Evolutionary conservation across 2,329 filamentous ascomycete genomes (phyloP).

Genomic region (Fusarium chuoi): DNA sequence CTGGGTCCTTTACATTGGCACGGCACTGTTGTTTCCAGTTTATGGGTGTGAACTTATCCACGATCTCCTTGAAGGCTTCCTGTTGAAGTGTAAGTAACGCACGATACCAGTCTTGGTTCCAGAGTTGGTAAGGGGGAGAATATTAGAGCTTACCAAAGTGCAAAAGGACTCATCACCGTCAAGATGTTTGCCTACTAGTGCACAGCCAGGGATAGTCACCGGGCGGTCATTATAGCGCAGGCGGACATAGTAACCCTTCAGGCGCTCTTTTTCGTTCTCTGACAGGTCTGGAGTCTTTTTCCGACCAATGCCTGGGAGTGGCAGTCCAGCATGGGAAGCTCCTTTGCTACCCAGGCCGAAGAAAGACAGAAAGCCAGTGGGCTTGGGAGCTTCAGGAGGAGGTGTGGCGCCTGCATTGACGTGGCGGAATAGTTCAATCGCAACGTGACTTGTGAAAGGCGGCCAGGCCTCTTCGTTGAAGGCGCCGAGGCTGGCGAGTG

Average conservation of each 20-base stretch:
- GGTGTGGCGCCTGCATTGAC: slow-evolving; percentile 44
- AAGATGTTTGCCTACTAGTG: slow-evolving; percentile 79
- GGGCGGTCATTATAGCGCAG: slow-evolving; percentile 90
- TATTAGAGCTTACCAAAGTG: slow-evolving; percentile 73
- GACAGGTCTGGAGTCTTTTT: slow-evolving; percentile 67
- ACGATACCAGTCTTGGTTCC: not conserved
- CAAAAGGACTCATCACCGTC: slow-evolving; percentile 90
- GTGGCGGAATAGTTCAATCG: slow-evolving; percentile 86
- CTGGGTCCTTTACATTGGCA: slow-evolving; percentile 55
- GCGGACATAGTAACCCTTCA: slow-evolving; percentile 86
- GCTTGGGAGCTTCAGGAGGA: slow-evolving; percentile 1
- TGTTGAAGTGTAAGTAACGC: slow-evolving; percentile 48
- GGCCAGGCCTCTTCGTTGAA: slow-evolving; percentile 83
- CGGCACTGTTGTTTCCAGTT: slow-evolving; percentile 75
- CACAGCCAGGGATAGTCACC: slow-evolving; percentile 85
- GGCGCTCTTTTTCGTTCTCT: slow-evolving; percentile 64
- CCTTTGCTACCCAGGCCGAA: slow-evolving; percentile 37
- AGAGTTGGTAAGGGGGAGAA: not conserved
- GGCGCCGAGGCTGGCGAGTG: slow-evolving; percentile 81
- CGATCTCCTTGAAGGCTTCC: slow-evolving; percentile 91
- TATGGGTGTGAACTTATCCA: slow-evolving; percentile 87
- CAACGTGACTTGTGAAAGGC: slow-evolving; percentile 91
- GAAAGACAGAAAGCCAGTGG: slow-evolving; percentile 41
- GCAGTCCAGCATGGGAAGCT: slow-evolving; percentile 39
- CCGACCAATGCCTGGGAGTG: slow-evolving; percentile 66